These are phyloP conservation scores for Aspergillus ochraceus DNA, from an alignment of 2,329 filamentous ascomycete species.

Conservation along the genomic window DNA sequence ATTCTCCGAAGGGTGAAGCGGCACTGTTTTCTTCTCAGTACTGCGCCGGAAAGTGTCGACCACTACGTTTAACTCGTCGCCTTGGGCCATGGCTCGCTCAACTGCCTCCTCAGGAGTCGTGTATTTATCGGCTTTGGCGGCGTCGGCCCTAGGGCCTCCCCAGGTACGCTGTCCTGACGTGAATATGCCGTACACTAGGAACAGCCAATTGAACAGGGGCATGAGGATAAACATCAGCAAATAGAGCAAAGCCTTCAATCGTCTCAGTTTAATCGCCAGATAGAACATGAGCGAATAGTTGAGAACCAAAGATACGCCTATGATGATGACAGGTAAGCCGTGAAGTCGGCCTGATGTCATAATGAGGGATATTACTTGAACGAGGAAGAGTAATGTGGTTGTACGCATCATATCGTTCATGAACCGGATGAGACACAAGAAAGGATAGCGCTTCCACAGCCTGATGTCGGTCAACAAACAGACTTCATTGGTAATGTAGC, in stretches of 20 bases:
- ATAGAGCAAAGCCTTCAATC: slow-evolving; percentile 94
- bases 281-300: slow-evolving; percentile 97
- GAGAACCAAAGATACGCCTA: slow-evolving; percentile 84
- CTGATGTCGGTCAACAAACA: slow-evolving; percentile 96
- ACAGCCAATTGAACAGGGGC: slow-evolving; percentile 97
- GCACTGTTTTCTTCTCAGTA: slow-evolving; percentile 48
- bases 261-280: slow-evolving; percentile 80
- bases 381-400: slow-evolving; percentile 89
- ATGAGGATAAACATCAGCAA: slow-evolving; percentile 94
- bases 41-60: slow-evolving; percentile 74
- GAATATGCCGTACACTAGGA: slow-evolving; percentile 96
- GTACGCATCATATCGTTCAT: slow-evolving; percentile 97
- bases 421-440: slow-evolving; percentile 82
- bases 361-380: slow-evolving; percentile 82
- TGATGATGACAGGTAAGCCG: slow-evolving; percentile 88
- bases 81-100: slow-evolving; percentile 72
- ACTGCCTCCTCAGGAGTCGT: slow-evolving; percentile 82
- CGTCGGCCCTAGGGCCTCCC: slow-evolving; percentile 90
- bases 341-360: slow-evolving; percentile 77
- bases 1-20: slow-evolving; percentile 70
- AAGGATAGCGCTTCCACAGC: slow-evolving; percentile 86
- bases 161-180: slow-evolving; percentile 92
- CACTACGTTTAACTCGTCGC: slow-evolving; percentile 87
- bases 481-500: slow-evolving; percentile 96
- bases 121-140: slow-evolving; percentile 71